A percentile compares a stretch with the other conserved stretches of the same genome.
phyloP scores from a whole-genome alignment of 2,329 filamentous ascomycete genomes.

The Pseudogymnoascus sp. region DNA sequence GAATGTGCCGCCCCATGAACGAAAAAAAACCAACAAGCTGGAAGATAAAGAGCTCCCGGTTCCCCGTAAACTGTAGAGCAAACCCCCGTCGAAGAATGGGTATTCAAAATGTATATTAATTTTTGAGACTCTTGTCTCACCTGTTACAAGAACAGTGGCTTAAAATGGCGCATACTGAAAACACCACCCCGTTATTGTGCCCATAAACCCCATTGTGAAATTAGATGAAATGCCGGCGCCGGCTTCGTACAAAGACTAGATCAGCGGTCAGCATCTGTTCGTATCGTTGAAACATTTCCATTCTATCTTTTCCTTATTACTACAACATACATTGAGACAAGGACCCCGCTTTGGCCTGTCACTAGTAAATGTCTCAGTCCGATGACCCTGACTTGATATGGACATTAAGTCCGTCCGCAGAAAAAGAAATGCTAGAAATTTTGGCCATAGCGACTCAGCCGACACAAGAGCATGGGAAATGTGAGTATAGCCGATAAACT shows the following conservation, averaged over 20 bases:
- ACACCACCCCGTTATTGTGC: background rate
- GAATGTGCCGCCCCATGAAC: no score
- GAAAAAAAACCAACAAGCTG: no score
- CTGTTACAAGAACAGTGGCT: background rate
- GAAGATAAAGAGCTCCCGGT: no score
- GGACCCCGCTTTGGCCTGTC: background rate
- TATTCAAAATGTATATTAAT: background rate
- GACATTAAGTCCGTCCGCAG: background rate
- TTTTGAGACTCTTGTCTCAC: background rate
- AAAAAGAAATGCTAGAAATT: background rate
- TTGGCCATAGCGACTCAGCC: background rate
- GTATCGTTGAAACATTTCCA: background rate
- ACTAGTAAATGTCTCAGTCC: constrained; percentile 1
- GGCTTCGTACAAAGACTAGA: background rate
- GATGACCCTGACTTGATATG: background rate
- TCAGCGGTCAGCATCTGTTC: background rate
- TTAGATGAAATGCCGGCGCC: background rate
- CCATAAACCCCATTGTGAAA: no score
- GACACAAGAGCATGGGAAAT: background rate
- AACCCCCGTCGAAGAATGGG: no score
- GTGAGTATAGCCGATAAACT: background rate
- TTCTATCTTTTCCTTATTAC: background rate
- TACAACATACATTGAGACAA: background rate
- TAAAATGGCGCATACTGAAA: background rate
- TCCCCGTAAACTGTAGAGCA: background rate